Evolutionary conservation across 345 rosid species (phyloP), one percentile per base, ranked within the genome.

Genomic region (Salix exigua): DNA sequence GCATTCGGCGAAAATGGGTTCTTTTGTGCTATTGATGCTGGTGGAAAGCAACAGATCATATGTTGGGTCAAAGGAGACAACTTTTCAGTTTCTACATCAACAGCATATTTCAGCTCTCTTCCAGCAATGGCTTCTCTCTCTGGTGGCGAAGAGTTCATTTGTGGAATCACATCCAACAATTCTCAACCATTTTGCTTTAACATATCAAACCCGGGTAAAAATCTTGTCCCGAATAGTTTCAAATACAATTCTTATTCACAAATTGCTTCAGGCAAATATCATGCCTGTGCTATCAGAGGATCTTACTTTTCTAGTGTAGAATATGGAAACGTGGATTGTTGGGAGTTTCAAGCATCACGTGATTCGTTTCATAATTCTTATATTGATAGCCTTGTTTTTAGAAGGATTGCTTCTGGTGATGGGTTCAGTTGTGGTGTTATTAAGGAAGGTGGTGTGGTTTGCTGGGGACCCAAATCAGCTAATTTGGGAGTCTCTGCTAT

Each of bases 21-120:
- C 78, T 95, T 95, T 88, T 95, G 99, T 79, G 97, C 98, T 87
- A 94, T 94, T 74, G 93, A 88, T 69, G 98, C 98, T 66, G 85
- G 97, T 65, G 97, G 97, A 51, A 87, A 88, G 53, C 98, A 94
- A 79, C 84, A 84, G 16, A 92, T 94, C 60, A 80, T 92, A 71
- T 94, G 96, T 83, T 94, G 98, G 97, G 88, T 85, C 1, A 91
- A 83, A 77, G 90, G 89, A 83, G 80, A 65, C 16, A 86, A 91
- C 17, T 80, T 89, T 0, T 70, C 88, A 13, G 28, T 85, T 2
- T 58, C 83, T 21, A 66, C 79, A 7, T 79, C 50, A 14, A 46
- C 87, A 3, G 71, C 85, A 76, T 83, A 78, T 44, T 46, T 71
- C 28, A 77, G 71, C 79, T 75, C 64, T 66, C 71, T 91, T 78